Conservation (phyloP, 2,329 filamentous ascomycete species). For the Emergomyces africanus region DNA sequence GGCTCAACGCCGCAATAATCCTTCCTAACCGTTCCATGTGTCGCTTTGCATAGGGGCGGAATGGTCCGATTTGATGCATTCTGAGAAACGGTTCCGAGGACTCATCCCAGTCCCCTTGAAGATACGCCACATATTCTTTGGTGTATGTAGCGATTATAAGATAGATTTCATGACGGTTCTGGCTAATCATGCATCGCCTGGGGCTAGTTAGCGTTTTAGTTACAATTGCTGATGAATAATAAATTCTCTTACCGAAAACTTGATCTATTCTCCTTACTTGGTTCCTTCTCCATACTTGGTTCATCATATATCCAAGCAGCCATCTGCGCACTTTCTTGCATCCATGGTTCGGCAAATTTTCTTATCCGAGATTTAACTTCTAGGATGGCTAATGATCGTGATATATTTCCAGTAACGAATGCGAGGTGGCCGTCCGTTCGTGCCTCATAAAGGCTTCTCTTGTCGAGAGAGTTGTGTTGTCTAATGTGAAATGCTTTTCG, state of each 20-base stretch:
- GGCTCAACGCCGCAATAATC: too few species aligned
- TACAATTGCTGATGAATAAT: background rate
- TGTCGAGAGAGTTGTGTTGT: background rate
- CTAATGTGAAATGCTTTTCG: slow-evolving; percentile 4
- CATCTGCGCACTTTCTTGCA: slow-evolving; percentile 10
- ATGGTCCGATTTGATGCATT: too few species aligned
- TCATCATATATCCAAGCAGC: slow-evolving; percentile 10
- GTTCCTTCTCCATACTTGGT: too few species aligned
- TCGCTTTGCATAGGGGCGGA: too few species aligned
- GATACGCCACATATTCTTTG: slow-evolving; percentile 7
- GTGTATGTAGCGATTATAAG: slow-evolving; percentile 8
- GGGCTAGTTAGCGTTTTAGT: background rate
- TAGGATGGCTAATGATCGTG: slow-evolving; percentile 4
- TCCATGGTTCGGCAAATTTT: background rate
- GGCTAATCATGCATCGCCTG: slow-evolving; percentile 8
- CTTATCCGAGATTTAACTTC: slow-evolving; percentile 7
- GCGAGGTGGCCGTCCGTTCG: slow-evolving; percentile 7
- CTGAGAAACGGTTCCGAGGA: too few species aligned
- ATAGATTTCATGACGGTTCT: slow-evolving; percentile 9
- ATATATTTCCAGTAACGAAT: background rate
- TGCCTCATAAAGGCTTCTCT: slow-evolving; percentile 4
- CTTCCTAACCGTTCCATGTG: too few species aligned
- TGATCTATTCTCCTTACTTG: background rate
- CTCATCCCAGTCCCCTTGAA: background rate
- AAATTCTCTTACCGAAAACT: background rate